Percentiles rank a stretch among this genome's conserved stretches.
phyloP scores from a whole-genome alignment of 768 basidiomycete genomes.

The Boletus vermiculosoides region DNA sequence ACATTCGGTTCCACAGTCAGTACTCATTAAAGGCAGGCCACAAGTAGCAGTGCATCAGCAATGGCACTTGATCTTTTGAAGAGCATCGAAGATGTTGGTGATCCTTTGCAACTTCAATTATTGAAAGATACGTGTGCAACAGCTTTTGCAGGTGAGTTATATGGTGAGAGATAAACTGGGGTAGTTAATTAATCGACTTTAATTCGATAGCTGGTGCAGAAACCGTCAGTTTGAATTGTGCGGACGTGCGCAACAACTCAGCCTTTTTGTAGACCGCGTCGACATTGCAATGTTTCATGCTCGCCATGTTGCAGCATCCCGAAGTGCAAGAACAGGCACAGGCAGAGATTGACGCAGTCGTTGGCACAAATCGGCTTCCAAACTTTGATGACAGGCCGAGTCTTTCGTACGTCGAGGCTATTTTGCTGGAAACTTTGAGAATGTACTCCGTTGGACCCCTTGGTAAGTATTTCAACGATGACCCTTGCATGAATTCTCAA shows the following conservation, averaged over 20 bases:
- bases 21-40: not conserved
- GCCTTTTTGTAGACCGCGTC: not conserved
- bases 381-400: not conserved
- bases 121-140: not conserved
- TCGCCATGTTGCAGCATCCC: not conserved
- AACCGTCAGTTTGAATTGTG: not conserved
- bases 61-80: not conserved
- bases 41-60: not conserved
- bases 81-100: not conserved
- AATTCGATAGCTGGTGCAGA: not conserved
- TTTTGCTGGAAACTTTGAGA: not conserved
- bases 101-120: not conserved
- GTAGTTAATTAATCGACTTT: not conserved
- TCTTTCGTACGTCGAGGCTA: not conserved
- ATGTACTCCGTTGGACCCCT: slow-evolving; percentile 7
- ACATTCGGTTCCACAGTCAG: not conserved
- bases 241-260: not conserved
- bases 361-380: not conserved
- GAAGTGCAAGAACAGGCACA: not conserved
- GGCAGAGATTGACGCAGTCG: not conserved
- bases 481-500: not conserved
- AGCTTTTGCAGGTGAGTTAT: not conserved
- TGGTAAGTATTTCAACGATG: slow-evolving; percentile 11
- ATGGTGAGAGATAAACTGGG: not conserved
- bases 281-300: not conserved